phyloP scores from a whole-genome alignment of 129 eudicot genomes.

The Glebionis coronaria region DNA sequence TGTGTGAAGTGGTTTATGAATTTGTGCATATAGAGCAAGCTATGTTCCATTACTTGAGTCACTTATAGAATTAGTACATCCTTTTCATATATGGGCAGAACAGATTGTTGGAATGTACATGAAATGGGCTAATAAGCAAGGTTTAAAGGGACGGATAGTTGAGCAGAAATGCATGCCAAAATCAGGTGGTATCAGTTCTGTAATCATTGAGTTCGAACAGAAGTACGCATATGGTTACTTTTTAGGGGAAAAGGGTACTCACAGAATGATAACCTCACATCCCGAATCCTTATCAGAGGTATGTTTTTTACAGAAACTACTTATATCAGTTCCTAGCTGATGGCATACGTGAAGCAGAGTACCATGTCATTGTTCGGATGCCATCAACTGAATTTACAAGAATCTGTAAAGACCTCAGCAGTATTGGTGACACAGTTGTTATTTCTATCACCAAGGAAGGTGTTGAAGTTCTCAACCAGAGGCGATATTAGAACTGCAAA shows the following conservation, averaged over 20 bases:
- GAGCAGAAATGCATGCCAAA: conserved; percentile 58
- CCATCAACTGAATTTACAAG: too few species aligned
- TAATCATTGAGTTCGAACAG: conserved; percentile 70
- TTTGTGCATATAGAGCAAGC: not conserved
- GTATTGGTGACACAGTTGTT: too few species aligned
- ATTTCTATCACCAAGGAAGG: too few species aligned
- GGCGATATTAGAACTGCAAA: too few species aligned
- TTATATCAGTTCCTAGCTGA: too few species aligned
- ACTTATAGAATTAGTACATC: not conserved
- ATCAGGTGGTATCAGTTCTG: conserved; percentile 55
- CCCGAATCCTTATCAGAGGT: conserved; percentile 51
- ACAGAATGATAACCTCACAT: conserved; percentile 49
- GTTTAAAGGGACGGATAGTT: conserved; percentile 63
- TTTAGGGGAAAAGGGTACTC: conserved; percentile 84
- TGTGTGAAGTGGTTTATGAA: not conserved
- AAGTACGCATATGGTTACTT: conserved; percentile 82
- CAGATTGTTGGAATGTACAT: conserved; percentile 72
- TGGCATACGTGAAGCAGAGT: too few species aligned
- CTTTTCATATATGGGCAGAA: conserved; percentile 70
- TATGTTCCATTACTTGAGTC: not conserved
- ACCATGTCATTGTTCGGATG: too few species aligned
- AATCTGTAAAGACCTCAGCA: too few species aligned
- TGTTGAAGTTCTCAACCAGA: too few species aligned
- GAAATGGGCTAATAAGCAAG: conserved; percentile 92
- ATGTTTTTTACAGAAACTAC: conserved; percentile 13